These are phyloP conservation scores for Colletotrichum lentis DNA, from an alignment of 2,329 filamentous ascomycete species.

Conservation along the genomic window DNA sequence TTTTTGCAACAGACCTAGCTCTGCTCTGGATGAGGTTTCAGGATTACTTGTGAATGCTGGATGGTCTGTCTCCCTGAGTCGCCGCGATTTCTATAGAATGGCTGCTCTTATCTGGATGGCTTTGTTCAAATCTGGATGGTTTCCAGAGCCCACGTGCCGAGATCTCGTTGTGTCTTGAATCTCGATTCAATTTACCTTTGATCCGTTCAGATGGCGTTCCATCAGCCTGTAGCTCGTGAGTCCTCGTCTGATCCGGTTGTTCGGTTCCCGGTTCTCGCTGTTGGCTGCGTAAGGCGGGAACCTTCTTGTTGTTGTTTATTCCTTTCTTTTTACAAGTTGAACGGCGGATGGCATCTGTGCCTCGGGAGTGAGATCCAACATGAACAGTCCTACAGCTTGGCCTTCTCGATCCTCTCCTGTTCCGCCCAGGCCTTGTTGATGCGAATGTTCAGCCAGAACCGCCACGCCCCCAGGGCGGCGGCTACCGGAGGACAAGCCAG, in stretches of 20 bases:
- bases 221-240: neutral
- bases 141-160: neutral
- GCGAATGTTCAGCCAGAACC: conserved; percentile 74
- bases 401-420: conserved; percentile 58
- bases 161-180: neutral
- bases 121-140: neutral
- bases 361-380: neutral
- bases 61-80: neutral
- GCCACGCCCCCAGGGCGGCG: conserved; percentile 72
- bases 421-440: conserved; percentile 76
- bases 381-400: conserved; percentile 49
- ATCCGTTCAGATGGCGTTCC: neutral
- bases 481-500: conserved; percentile 79
- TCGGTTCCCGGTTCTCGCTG: neutral
- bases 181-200: neutral
- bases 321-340: too few species aligned
- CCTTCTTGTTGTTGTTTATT: neutral
- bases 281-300: neutral
- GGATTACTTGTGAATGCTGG: too few species aligned
- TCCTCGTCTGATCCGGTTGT: neutral
- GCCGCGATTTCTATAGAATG: neutral
- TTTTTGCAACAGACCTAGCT: neutral
- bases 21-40: neutral
- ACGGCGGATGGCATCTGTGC: neutral
- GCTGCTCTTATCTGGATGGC: neutral